Conservation (phyloP, 2,329 filamentous ascomycete genomes). For the Elsinoe fawcettii region DNA sequence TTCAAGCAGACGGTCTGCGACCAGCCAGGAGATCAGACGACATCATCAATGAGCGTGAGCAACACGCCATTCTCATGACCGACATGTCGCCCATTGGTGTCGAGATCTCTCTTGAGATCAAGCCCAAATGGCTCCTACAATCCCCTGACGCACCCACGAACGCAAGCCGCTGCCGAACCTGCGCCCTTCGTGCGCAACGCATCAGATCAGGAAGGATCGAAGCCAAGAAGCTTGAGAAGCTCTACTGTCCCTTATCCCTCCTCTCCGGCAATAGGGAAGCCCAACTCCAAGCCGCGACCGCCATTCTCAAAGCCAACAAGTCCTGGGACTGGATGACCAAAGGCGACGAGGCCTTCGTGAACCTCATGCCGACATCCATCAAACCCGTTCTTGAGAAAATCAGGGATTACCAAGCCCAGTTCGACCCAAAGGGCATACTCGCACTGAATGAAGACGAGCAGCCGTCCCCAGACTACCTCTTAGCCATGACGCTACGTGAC, state of each 20-base stretch:
- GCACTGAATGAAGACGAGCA: slow-evolving; percentile 18
- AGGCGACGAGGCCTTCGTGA: neutral
- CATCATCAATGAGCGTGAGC: slow-evolving; percentile 24
- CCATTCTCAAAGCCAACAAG: slow-evolving; percentile 20
- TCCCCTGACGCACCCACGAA: slow-evolving; percentile 37
- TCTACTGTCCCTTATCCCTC: slow-evolving; percentile 36
- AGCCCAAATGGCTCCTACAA: slow-evolving; percentile 43
- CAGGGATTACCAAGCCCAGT: slow-evolving; percentile 29
- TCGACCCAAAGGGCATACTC: slow-evolving; percentile 34
- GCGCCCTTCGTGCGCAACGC: slow-evolving; percentile 36
- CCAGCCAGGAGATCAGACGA: slow-evolving; percentile 23
- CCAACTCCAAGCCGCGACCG: slow-evolving; percentile 21
- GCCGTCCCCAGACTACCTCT: slow-evolving; percentile 26
- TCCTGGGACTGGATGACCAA: slow-evolving; percentile 16
- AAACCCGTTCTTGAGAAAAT: slow-evolving; percentile 31
- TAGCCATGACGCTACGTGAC: slow-evolving; percentile 43
- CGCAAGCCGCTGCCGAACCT: slow-evolving; percentile 39
- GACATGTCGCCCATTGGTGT: slow-evolving; percentile 28
- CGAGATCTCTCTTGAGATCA: slow-evolving; percentile 34
- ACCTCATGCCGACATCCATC: neutral
- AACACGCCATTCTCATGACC: slow-evolving; percentile 28
- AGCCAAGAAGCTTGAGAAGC: slow-evolving; percentile 19
- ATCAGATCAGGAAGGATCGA: slow-evolving; percentile 18
- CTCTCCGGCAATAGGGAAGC: slow-evolving; percentile 26
- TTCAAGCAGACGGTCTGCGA: slow-evolving; percentile 16